A percentile compares a stretch with the other conserved stretches of the same genome.
Evolutionary conservation across 2,329 filamentous ascomycete species (phyloP).

Genomic region (Fusarium camptoceras): DNA sequence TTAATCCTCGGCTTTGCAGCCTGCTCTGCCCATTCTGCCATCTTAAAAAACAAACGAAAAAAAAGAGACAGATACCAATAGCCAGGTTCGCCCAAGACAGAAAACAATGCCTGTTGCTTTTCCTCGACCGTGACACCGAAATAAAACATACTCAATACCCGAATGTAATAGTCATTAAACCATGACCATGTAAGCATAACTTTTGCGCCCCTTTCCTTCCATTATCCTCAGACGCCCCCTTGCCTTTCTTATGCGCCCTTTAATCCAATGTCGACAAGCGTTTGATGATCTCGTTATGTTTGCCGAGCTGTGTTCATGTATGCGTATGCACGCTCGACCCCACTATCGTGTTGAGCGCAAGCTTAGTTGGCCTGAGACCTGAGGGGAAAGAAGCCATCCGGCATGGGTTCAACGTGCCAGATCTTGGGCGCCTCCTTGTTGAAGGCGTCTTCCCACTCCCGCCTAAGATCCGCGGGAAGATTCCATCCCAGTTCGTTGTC

Average conservation of each 20-base stretch:
- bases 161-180: conserved; percentile 24
- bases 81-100: conserved; percentile 31
- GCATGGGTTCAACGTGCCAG: conserved; percentile 73
- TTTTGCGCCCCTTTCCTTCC: conserved; percentile 26
- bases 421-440: conserved; percentile 57
- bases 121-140: conserved; percentile 41
- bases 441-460: conserved; percentile 66
- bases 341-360: conserved; percentile 4
- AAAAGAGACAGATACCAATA: conserved; percentile 26
- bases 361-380: conserved; percentile 66
- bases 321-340: conserved; percentile 3
- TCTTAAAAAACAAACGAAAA: conserved; percentile 7
- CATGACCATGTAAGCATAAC: conserved; percentile 34
- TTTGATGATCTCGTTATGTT: conserved; percentile 24
- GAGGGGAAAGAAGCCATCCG: conserved; percentile 67
- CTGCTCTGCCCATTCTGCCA: not conserved
- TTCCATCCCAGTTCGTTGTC: conserved; percentile 64
- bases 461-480: conserved; percentile 61
- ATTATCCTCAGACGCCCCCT: conserved; percentile 29
- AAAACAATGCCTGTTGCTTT: conserved; percentile 39
- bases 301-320: conserved; percentile 11
- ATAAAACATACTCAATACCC: conserved; percentile 35
- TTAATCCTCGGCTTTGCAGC: conserved; percentile 24
- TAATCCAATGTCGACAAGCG: conserved; percentile 20
- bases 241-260: conserved; percentile 32